Evolutionary conservation across 2,329 filamentous ascomycete species (phyloP), one percentile per base, ranked within the genome.

Genomic region (Xylaria multiplex): DNA sequence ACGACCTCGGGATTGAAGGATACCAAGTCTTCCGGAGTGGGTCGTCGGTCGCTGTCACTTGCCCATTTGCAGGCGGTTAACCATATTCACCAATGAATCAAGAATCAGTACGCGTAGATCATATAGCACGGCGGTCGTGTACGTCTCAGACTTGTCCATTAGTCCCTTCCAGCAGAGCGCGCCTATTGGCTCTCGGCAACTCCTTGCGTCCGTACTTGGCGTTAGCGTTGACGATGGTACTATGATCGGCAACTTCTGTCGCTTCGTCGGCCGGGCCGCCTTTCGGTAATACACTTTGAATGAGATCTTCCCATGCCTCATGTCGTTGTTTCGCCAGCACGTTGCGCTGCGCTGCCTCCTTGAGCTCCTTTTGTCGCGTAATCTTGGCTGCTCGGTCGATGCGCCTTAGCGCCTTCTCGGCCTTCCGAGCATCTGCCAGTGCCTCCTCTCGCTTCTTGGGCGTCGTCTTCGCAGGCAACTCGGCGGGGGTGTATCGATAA

Each of bases 281-380:
- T 22, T 77, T 76, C 54, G 81, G 78, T 65, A 88, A 81, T 50
- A 90, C 80, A 46, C 84, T 82, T 57, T 83, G 82, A 87, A 90
- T 90, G 0, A 86, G 84, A 13, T 79, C 76, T 76, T 90, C 87
- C 88, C 88, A 90, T 4, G 88, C 77, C 6, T 84, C 79, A 71
- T 89, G 86, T 16, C 87, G 81, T 67, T 86, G 81, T 71, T 84
- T 85, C 50, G 84, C 85, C 22, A 83, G 78, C 2, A 78, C 74
- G 70, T 88, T 83, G 60, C 82, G 81, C 69, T 86, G 81, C 2
- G 88, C 86, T 2, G 85, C 77, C 2, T 83, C 81, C 70, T 85
- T 87, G 49, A 88, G 83, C 72, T 89, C 88, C 74, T 90, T 90
- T 71, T 90, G 87, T 70, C 86, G 87, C 56, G 87, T 86, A 70